phyloP scores from a whole-genome alignment of 345 rosid species.

The Sapria himalayana region DNA sequence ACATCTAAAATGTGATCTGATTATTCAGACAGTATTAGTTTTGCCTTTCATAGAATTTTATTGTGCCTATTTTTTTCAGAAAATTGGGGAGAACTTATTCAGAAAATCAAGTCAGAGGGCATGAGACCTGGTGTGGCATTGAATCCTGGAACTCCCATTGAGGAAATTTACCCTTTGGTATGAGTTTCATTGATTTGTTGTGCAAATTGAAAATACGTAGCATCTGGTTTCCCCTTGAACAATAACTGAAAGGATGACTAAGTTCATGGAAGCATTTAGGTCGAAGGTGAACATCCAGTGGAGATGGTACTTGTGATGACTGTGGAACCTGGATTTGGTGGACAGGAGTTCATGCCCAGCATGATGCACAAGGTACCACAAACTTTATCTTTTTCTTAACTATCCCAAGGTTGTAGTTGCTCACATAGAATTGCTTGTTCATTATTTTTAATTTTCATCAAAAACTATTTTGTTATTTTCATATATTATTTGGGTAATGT shows the following conservation, averaged over 20 bases:
- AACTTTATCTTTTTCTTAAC: background rate
- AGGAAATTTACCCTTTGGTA: constrained; percentile 80
- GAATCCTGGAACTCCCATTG: constrained; percentile 67
- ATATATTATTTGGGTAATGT: no score
- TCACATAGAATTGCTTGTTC: no score
- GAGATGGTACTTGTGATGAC: constrained; percentile 97
- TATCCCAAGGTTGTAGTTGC: background rate
- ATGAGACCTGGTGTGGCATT: constrained; percentile 80
- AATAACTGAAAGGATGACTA: background rate
- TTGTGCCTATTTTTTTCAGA: no score
- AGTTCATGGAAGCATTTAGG: constrained; percentile 15
- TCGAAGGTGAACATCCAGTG: constrained; percentile 53
- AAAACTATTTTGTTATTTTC: no score
- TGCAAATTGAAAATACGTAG: background rate
- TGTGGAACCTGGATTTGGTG: constrained; percentile 84
- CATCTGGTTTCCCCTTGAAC: no score
- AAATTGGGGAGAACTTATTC: constrained; percentile 63
- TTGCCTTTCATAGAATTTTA: no score
- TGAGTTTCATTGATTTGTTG: constrained; percentile 3
- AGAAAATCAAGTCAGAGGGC: constrained; percentile 48
- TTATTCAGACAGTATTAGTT: no score
- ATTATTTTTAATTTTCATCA: no score
- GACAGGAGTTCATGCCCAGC: constrained; percentile 75
- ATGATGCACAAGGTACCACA: constrained; percentile 61
- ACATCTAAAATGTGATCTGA: no score